Percentiles rank a stretch among this genome's conserved stretches.
These are phyloP conservation scores for Pleurostoma richardsiae DNA, from an alignment of 2,329 filamentous ascomycete species.

Conservation along the genomic window DNA sequence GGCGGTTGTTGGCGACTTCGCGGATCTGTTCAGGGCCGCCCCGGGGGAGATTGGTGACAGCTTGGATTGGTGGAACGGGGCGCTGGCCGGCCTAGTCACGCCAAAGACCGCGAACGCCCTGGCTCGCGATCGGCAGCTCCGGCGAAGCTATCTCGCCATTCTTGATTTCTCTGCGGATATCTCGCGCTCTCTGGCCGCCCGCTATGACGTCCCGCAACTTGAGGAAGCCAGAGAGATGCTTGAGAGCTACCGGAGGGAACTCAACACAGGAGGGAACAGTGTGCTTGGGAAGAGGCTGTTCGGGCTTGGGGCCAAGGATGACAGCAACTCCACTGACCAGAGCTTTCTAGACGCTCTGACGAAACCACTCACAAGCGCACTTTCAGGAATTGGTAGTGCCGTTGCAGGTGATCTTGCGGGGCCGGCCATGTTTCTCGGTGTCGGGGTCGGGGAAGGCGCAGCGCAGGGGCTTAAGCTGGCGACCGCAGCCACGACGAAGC, in stretches of 20 bases:
- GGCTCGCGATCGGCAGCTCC: background rate
- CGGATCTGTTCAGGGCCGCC: too few relatives aligned
- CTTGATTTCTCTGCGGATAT: background rate
- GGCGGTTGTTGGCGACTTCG: too few relatives aligned
- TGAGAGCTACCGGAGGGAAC: background rate
- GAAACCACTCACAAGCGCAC: background rate
- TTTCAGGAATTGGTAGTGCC: slow-evolving; percentile 4
- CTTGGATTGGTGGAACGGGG: background rate
- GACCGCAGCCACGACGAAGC: slow-evolving; percentile 8
- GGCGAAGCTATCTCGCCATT: background rate
- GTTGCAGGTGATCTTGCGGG: slow-evolving; percentile 9
- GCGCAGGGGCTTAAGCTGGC: slow-evolving; percentile 15
- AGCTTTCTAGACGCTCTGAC: background rate
- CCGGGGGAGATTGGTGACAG: too few relatives aligned
- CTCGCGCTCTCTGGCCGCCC: background rate
- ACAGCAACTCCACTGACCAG: background rate
- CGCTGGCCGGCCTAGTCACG: background rate
- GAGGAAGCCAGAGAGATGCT: background rate
- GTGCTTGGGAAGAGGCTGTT: background rate
- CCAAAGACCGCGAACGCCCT: background rate
- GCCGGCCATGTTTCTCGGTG: slow-evolving; percentile 14
- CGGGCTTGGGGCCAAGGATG: background rate
- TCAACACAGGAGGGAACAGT: background rate
- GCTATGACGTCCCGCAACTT: background rate
- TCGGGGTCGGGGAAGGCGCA: slow-evolving; percentile 14